Evolutionary conservation across 169 alveolate species (phyloP), one percentile per base, ranked within the genome.

Genomic region (Toxoplasma gondii): DNA sequence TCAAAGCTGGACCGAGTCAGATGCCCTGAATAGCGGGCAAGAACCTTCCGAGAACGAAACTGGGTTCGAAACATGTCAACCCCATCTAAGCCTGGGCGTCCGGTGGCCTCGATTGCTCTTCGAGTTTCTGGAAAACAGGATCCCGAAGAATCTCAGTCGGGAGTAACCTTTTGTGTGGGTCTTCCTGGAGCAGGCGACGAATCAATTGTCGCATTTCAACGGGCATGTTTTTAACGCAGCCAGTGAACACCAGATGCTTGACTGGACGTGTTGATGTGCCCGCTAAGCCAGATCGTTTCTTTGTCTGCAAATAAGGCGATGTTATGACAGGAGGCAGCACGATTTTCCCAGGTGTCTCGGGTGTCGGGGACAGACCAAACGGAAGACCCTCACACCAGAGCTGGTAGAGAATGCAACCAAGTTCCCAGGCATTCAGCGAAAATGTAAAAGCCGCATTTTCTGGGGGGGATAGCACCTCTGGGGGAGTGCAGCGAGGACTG

Each of bases 381-480:
- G 86, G 86, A 78, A 78, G 43, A 17, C 7, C 45, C 0, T 31
- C 49, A n/a, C 86, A 78, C 86, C 86, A 78, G 45, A 78, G 22
- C 22, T n/a, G 86, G 45, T 78, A 78, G 45, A 78, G 86, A 16
- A 78, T n/a, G 49, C 39, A 78, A 19, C 86, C 86, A 1, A 38
- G 45, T 19, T 31, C 39, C 86, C 86, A 78, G 49, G 86, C 39
- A n/a, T 78, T 78, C 43, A 78, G 45, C 45, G 86, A 78, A 78
- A 16, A 19, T n/a, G 86, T 78, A n/a, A 36, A 78, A 10, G 10
- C n/a, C 29, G 86, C 45, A 10, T n/a, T 38, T 36, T n/a, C 16
- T 10, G 39, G 27, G 39, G 86, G 45, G 86, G 39, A 2, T 19
- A n/a, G 22, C 39, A 29, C n/a, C 24, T 78, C 86, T 64, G 74